Conservation (phyloP, 108 stramenopile species). For the Pseudonitzschia delicatissima region DNA sequence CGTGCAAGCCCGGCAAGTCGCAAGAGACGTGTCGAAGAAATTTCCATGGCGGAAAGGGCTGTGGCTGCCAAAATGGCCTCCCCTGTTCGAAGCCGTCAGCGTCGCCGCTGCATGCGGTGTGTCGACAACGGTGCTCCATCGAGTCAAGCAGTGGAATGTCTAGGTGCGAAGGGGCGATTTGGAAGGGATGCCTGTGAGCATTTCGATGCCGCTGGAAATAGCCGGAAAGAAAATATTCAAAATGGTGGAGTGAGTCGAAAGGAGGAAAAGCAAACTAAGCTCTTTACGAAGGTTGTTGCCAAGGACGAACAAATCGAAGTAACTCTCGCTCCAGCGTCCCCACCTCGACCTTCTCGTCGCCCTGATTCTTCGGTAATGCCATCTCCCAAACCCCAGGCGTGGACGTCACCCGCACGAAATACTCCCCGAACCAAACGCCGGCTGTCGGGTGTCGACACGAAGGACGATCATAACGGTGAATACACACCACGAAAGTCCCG, state of each 20-base stretch:
- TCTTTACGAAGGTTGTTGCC: not conserved
- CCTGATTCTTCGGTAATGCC: slow-evolving; percentile 5
- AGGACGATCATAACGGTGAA: not conserved
- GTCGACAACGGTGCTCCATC: not conserved
- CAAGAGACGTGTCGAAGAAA: slow-evolving; percentile 9
- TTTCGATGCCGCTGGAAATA: not conserved
- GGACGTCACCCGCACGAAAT: not conserved
- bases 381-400: not conserved
- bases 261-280: not conserved
- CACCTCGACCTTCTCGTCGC: not conserved
- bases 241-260: not conserved
- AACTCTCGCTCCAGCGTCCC: not conserved
- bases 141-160: slow-evolving; percentile 6
- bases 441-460: not conserved
- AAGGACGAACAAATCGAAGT: not conserved
- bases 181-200: slow-evolving; percentile 10
- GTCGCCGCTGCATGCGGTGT: slow-evolving; percentile 13
- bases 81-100: not conserved
- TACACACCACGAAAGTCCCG: slow-evolving; percentile 3
- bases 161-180: slow-evolving; percentile 12
- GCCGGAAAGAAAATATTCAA: not conserved
- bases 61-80: not conserved
- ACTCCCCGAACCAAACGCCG: too few species aligned
- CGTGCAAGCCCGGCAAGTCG: slow-evolving; percentile 5
- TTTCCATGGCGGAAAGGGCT: not conserved